Base-by-base conservation (phyloP, 2,329 filamentous ascomycete genomes). In the Neurospora crassa region DNA sequence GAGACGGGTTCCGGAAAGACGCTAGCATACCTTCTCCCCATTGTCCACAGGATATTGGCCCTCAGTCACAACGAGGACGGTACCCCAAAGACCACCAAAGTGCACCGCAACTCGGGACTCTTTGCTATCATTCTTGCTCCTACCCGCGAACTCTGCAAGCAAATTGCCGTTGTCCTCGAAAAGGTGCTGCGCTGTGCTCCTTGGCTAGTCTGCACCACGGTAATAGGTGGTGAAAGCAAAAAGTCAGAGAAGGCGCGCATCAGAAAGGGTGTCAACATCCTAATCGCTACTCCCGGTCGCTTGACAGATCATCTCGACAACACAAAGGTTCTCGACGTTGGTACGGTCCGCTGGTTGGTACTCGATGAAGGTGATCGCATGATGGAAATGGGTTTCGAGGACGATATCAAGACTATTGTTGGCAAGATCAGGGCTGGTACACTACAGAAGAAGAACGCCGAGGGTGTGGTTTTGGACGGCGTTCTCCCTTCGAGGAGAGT, bases 1-100 rank as follows among this genome's bases (percentile, higher is more conserved):
- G 92, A 99, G 82, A 99, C 96, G 0, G 96, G 96, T 76, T 99
- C 96, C 0, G 96, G 96, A 82, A 99, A 99, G 83, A 99, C 96
- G 0, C 83, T 99, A 72, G 93, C 96, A n/a, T 99, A 99, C 79
- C 86, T 99, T 5, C 83, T 99, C 7, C 96, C 96, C 1, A 91
- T 99, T 67, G 90, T 99, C 29, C 93, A 99, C 79, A 88, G 94
- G 34, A 91, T 99, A 24, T 88, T 97, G 80, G 87, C 90, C 16
- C 86, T 98, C 40, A 90, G 92, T 85, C 75, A 87, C 79, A 78
- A 83, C 74, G 79, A 84, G 69, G 83, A 86, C 77, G 83, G 82
- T 18, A 78, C 80, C 70, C 74, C 79, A 42, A 83, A 75, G 76
- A 83, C 77, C n/a, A 80, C 79, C 40, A 84, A 87, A 76, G 88